Evolutionary conservation across 805 yeast genomes (phyloP).

Genomic region (Yamadazyma laniorum): DNA sequence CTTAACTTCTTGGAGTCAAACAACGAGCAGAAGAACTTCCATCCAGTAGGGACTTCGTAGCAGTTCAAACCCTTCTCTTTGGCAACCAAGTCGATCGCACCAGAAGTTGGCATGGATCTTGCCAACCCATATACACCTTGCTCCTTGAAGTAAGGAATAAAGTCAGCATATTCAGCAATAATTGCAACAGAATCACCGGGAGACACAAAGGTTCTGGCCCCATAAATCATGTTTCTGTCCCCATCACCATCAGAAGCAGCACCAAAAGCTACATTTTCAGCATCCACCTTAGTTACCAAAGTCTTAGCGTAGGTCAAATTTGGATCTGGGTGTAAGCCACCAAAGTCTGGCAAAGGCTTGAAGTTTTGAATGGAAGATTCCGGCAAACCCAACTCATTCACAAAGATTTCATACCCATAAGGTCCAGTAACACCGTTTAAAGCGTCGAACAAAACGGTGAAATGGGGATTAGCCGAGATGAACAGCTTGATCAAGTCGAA

Average conservation of each 20-base stretch:
- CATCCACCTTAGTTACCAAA: constrained; percentile 82
- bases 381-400: constrained; percentile 81
- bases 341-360: constrained; percentile 83
- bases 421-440: constrained; percentile 97
- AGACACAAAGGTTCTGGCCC: constrained; percentile 89
- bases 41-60: constrained; percentile 98
- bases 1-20: constrained; percentile 91
- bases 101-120: constrained; percentile 96
- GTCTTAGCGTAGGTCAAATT: constrained; percentile 91
- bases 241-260: constrained; percentile 99
- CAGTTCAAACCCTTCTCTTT: constrained; percentile 65
- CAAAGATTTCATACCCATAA: constrained; percentile 80
- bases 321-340: constrained; percentile 98
- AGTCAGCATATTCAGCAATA: constrained; percentile 86
- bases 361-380: constrained; percentile 71
- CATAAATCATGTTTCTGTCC: constrained; percentile 98
- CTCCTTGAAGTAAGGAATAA: constrained; percentile 86
- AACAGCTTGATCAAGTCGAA: constrained; percentile 76
- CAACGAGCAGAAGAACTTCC: constrained; percentile 96
- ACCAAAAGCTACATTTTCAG: constrained; percentile 81
- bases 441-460: constrained; percentile 82
- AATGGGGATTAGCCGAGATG: constrained; percentile 51
- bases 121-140: constrained; percentile 91
- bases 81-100: constrained; percentile 91
- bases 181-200: constrained; percentile 99